Evolutionary conservation across 495 filamentous ascomycete species (phyloP).

Genomic region (Acidomyces sp.): DNA sequence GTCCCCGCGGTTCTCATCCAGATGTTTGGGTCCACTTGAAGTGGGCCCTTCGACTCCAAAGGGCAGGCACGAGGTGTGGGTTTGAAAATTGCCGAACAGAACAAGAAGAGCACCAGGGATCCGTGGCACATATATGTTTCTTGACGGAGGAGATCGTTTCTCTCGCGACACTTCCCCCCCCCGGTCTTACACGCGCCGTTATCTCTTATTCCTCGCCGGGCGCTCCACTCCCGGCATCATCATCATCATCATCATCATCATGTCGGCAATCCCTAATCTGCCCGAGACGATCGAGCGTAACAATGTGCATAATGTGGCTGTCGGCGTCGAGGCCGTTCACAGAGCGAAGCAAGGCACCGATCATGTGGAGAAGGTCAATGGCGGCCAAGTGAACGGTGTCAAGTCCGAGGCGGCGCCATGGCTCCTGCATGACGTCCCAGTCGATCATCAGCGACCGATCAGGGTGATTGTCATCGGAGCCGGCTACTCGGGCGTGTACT

Average conservation of each 20-base stretch:
- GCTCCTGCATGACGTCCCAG: conserved; percentile 25
- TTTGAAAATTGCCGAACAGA: too few relatives aligned
- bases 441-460: conserved; percentile 42
- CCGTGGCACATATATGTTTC: too few relatives aligned
- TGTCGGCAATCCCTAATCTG: conserved; percentile 20
- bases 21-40: too few relatives aligned
- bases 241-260: neutral
- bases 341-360: conserved; percentile 1
- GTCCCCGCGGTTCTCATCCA: too few relatives aligned
- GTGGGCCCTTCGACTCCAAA: too few relatives aligned
- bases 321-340: neutral
- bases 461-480: conserved; percentile 53
- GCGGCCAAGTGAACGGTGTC: conserved; percentile 4
- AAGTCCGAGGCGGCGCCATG: conserved; percentile 4
- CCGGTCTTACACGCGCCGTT: too few relatives aligned
- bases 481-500: conserved; percentile 49
- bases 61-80: too few relatives aligned
- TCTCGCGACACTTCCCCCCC: too few relatives aligned
- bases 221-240: too few relatives aligned
- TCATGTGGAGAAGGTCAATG: conserved; percentile 8
- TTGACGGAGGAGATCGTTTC: too few relatives aligned
- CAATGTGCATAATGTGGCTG: neutral
- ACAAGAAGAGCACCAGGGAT: too few relatives aligned
- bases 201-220: too few relatives aligned
- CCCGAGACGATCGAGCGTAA: conserved; percentile 8